Conservation (phyloP, 139 green algal species). For the Yamagishiella unicocca region DNA sequence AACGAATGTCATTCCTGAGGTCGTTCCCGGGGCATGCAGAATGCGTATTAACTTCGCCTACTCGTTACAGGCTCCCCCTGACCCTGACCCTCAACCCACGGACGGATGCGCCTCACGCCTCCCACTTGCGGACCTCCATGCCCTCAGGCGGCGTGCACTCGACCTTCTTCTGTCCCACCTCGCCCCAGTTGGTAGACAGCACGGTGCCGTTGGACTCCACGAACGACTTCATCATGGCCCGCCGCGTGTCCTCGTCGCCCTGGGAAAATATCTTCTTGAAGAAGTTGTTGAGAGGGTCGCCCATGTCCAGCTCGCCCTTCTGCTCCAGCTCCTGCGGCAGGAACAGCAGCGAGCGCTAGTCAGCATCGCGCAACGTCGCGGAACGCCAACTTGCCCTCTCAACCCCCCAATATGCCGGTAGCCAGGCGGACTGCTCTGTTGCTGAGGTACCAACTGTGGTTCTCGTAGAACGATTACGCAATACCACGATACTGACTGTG, state of each 20-base stretch:
- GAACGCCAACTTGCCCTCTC: no score
- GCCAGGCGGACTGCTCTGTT: no score
- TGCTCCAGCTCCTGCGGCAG: constrained; percentile 61
- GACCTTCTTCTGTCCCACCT: constrained; percentile 85
- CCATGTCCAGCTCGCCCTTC: constrained; percentile 73
- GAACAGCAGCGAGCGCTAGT: neutral
- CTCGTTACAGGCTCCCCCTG: no score
- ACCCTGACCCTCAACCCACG: no score
- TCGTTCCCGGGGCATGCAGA: no score
- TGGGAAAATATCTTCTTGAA: constrained; percentile 77
- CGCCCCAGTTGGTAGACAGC: constrained; percentile 97
- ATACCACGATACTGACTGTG: no score
- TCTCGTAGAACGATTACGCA: no score
- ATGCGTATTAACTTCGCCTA: no score
- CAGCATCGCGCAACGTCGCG: no score
- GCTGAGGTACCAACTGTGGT: no score
- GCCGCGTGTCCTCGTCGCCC: constrained; percentile 66
- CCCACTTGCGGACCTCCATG: constrained; percentile 80
- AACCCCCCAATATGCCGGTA: no score
- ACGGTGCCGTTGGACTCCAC: constrained; percentile 88
- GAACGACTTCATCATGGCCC: constrained; percentile 99
- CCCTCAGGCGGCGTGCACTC: constrained; percentile 78
- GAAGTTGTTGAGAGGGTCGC: constrained; percentile 70
- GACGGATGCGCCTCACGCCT: constrained; percentile 35
- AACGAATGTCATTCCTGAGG: no score